A percentile compares a stretch with the other conserved stretches of the same genome.
These are phyloP conservation scores for Penicillium crystallinum DNA, from an alignment of 495 filamentous ascomycete species.

Conservation along the genomic window DNA sequence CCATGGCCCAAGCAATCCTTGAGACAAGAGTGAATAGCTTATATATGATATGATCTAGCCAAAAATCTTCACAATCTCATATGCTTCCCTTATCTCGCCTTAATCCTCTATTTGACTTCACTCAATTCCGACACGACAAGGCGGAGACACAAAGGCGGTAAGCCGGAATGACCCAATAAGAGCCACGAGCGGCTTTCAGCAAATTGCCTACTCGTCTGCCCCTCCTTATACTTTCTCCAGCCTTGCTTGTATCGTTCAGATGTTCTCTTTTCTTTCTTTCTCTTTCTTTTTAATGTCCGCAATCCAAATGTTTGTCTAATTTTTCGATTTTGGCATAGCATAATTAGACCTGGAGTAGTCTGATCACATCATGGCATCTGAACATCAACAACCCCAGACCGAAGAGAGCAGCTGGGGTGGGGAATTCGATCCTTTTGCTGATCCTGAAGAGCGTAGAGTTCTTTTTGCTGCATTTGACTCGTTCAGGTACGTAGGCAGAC, in stretches of 20 bases:
- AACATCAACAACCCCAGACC: constrained; percentile 11
- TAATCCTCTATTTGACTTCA: too few relatives aligned
- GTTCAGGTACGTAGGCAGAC: constrained; percentile 62
- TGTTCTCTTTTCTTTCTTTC: too few relatives aligned
- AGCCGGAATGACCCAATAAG: neutral
- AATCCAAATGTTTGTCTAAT: neutral
- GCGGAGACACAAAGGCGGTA: neutral
- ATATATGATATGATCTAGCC: too few relatives aligned
- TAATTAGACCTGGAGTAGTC: neutral
- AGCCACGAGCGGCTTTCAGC: neutral
- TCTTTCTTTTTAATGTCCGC: too few relatives aligned
- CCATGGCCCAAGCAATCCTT: too few relatives aligned
- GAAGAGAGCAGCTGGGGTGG: constrained; percentile 47
- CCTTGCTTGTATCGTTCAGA: neutral
- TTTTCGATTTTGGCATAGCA: neutral
- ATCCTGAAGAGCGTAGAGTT: constrained; percentile 70
- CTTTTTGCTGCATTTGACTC: constrained; percentile 77
- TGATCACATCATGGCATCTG: constrained; percentile 14
- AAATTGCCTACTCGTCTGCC: constrained; percentile 4
- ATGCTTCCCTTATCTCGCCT: too few relatives aligned
- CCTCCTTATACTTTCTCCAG: constrained; percentile 8
- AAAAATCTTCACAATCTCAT: too few relatives aligned
- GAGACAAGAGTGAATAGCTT: too few relatives aligned
- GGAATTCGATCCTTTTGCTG: constrained; percentile 56
- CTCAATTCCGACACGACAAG: too few relatives aligned